Conservation (phyloP, 257 asterid genomes). For the Penstemon newberryi region DNA sequence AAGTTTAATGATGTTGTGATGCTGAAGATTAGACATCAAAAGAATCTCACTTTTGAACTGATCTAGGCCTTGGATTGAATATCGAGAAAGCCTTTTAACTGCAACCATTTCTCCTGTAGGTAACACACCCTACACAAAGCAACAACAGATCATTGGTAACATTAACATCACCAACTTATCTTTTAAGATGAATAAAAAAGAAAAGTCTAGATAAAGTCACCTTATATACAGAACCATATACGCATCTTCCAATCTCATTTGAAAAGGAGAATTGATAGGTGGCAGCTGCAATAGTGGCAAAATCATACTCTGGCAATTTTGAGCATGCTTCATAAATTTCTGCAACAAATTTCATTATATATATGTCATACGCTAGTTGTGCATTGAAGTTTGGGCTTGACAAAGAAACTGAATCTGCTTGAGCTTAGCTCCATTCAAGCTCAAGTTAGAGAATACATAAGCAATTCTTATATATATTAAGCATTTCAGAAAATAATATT, state of each 20-base stretch:
- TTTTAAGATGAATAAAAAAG: background rate
- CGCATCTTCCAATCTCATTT: slow-evolving; percentile 17
- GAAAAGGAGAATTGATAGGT: slow-evolving; percentile 8
- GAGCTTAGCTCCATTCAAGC: background rate
- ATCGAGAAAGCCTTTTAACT: slow-evolving; percentile 15
- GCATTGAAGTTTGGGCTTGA: background rate
- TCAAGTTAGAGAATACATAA: background rate
- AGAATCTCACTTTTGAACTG: slow-evolving; percentile 15
- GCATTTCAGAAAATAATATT: background rate
- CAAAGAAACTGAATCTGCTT: background rate
- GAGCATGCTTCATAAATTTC: slow-evolving; percentile 8
- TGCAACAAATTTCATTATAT: slow-evolving; percentile 26
- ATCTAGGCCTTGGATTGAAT: background rate
- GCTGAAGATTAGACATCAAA: slow-evolving; percentile 24
- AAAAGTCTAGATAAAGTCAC: background rate
- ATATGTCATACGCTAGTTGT: background rate
- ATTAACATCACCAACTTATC: no score
- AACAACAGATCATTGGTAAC: background rate
- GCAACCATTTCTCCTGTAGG: slow-evolving; percentile 22
- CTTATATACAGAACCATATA: background rate
- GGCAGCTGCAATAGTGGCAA: slow-evolving; percentile 15
- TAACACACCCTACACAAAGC: slow-evolving; percentile 21
- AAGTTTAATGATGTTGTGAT: slow-evolving; percentile 28
- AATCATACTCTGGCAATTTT: slow-evolving; percentile 5
- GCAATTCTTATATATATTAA: background rate